Conservation (phyloP, 495 filamentous ascomycete species). For the Staphylotrichum longicolle region DNA sequence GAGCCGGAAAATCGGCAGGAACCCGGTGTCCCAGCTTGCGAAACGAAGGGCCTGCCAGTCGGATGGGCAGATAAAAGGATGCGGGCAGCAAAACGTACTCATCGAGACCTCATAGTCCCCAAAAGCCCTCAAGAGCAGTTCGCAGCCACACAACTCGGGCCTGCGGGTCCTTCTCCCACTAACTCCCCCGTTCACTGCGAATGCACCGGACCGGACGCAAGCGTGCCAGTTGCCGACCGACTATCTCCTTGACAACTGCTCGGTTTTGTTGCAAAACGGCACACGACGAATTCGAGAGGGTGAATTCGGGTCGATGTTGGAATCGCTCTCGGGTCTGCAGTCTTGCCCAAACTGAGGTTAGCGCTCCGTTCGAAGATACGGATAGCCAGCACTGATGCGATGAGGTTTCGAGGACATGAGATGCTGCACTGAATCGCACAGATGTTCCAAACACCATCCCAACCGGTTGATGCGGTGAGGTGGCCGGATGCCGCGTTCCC, state of each 20-base stretch:
- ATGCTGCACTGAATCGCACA: too few species aligned
- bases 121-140: constrained; percentile 7
- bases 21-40: neutral
- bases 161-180: constrained; percentile 7
- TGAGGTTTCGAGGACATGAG: too few species aligned
- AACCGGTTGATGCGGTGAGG: neutral
- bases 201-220: constrained; percentile 10
- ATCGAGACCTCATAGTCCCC: constrained; percentile 28
- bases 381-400: neutral
- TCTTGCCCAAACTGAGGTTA: neutral
- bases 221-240: neutral
- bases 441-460: neutral
- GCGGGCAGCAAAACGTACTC: constrained; percentile 22
- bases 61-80: constrained; percentile 5
- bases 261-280: neutral
- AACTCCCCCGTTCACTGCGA: neutral
- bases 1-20: neutral
- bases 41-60: neutral
- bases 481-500: neutral
- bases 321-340: neutral
- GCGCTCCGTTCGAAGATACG: neutral
- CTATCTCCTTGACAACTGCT: neutral
- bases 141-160: constrained; percentile 1
- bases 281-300: neutral
- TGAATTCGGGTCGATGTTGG: neutral